Conservation (phyloP, 495 filamentous ascomycete genomes). For the Aspergillus saccharolyticus region DNA sequence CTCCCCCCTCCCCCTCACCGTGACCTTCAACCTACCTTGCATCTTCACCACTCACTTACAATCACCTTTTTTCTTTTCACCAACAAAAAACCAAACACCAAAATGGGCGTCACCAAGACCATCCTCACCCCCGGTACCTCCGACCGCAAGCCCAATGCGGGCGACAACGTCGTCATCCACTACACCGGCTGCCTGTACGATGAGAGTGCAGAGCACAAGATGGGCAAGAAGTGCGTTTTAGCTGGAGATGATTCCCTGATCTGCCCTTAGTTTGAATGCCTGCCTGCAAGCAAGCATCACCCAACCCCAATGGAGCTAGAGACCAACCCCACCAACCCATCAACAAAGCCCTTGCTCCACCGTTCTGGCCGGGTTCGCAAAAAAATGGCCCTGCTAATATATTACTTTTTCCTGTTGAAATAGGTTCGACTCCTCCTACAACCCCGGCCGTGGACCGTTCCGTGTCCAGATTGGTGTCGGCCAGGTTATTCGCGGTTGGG, state of each 20-base stretch:
- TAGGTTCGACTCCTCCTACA: slow-evolving; percentile 76
- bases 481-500: slow-evolving; percentile 77
- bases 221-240: slow-evolving; percentile 47
- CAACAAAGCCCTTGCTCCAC: no score
- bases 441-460: slow-evolving; percentile 54
- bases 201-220: slow-evolving; percentile 48
- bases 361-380: no score
- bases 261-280: no score
- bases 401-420: no score
- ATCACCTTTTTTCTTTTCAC: slow-evolving; percentile 4
- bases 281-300: no score
- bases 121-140: slow-evolving; percentile 46
- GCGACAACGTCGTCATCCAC: slow-evolving; percentile 70
- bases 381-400: no score
- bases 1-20: slow-evolving; percentile 5
- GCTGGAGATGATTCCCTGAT: no score
- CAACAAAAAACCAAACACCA: slow-evolving; percentile 15
- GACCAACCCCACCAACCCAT: no score
- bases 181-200: slow-evolving; percentile 75
- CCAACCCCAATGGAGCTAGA: no score
- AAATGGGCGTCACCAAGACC: slow-evolving; percentile 53
- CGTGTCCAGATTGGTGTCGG: slow-evolving; percentile 65
- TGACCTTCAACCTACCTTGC: background rate
- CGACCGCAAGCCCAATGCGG: slow-evolving; percentile 50
- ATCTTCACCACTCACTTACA: no score